Base-by-base conservation (phyloP, 192 early-diverging fungal species). In the Podochytrium sp. region DNA sequence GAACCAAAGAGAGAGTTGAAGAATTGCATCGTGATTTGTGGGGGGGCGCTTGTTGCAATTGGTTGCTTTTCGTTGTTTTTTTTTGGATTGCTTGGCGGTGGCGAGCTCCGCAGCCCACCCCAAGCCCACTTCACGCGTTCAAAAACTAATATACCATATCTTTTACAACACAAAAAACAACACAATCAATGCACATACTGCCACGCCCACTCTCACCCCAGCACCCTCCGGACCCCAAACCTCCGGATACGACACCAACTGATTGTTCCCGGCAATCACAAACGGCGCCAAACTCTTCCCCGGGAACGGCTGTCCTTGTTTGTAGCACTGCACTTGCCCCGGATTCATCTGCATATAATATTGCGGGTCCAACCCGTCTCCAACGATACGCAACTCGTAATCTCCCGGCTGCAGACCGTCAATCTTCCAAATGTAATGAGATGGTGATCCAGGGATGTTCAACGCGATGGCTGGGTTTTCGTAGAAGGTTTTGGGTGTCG, bases 301-400 rank as follows among this genome's bases (percentile, higher is more conserved):
- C 7, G 65, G 42, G 12, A 47, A 50, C 33, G 43, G 43, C 43
- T 66, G 65, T 12, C 65, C 43, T 1, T 27, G n/a, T 34, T 29
- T 33, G 10, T 50, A 66, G 43, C 43, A 50, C 20, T 66, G 65
- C 5, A 43, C 49, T 66, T 66, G 20, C 12, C 43, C 42, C 16
- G 65, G 20, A 43, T 66, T 29, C 30, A 39, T 29, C 1, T 18
- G 20, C 12, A 20, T 2, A 27, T 63, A 63, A 27, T 37, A 63
- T 38, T 35, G 37, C 33, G 61, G 61, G 27, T 63, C 61, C 10
- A 63, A 37, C 1, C 37, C 61, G 61, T 63, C 61, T 38, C 32
- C 61, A 29, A 63, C 61, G 27, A 63, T 41, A 23, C 61, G 61
- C 38, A 63, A 27, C 16, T 25, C 20, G 61, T 63, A 63, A 35